These are phyloP conservation scores for Diaporthe eres DNA, from an alignment of 2,329 filamentous ascomycete species.

Conservation along the genomic window DNA sequence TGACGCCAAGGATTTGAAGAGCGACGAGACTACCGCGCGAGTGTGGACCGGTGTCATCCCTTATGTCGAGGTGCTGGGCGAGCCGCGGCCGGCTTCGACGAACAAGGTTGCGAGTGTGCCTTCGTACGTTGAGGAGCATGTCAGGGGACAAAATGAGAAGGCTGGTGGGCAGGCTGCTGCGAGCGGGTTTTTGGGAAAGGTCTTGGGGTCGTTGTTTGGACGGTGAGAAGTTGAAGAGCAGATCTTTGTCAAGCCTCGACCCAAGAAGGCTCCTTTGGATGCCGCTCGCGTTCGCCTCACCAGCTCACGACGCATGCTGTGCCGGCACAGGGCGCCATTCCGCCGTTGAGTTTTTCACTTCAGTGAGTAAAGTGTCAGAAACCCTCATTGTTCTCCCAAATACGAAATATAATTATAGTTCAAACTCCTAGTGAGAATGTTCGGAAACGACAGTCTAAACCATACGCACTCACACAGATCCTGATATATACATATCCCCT, in stretches of 20 bases:
- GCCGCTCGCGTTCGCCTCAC: too few species aligned
- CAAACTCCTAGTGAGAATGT: not conserved
- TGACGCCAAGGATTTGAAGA: conserved; percentile 61
- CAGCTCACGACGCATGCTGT: too few species aligned
- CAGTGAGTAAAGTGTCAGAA: not conserved
- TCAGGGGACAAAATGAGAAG: conserved; percentile 54
- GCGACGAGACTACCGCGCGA: conserved; percentile 43
- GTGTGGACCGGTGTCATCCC: conserved; percentile 74
- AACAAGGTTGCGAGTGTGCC: conserved; percentile 74
- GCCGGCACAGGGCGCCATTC: too few species aligned
- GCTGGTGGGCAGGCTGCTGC: conserved; percentile 2
- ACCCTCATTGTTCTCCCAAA: not conserved
- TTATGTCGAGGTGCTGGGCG: conserved; percentile 73
- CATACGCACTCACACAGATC: not conserved
- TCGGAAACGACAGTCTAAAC: not conserved
- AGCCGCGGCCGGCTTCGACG: conserved; percentile 71
- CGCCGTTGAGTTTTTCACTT: too few species aligned
- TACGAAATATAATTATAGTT: not conserved
- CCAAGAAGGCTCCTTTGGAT: too few species aligned
- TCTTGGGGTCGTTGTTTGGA: conserved; percentile 35
- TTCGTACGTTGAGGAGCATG: conserved; percentile 67
- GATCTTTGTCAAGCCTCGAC: too few species aligned
- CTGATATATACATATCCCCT: not conserved
- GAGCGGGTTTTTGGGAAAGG: conserved; percentile 33
- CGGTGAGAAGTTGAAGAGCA: not conserved